A percentile compares a stretch with the other conserved stretches of the same genome.
Conservation (phyloP, 1,139 yeast species). For the Suhomyces choctaworum region DNA sequence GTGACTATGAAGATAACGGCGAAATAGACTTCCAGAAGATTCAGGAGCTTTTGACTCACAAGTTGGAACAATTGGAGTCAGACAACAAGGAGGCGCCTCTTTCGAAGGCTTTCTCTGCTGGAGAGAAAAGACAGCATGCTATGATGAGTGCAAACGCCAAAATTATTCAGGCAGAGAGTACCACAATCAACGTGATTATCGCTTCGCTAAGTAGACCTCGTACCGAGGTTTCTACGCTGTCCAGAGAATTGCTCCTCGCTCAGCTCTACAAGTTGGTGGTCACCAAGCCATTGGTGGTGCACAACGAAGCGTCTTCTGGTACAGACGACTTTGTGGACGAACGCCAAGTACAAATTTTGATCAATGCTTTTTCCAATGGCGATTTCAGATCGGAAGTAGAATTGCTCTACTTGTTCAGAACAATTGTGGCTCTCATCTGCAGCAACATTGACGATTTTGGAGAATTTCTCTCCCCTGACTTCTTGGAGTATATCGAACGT, state of each 20-base stretch:
- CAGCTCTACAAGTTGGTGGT: constrained; percentile 52
- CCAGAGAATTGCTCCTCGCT: constrained; percentile 53
- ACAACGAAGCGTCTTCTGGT: constrained; percentile 40
- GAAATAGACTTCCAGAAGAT: constrained; percentile 42
- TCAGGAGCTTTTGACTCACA: constrained; percentile 43
- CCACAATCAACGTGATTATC: constrained; percentile 45
- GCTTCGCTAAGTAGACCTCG: constrained; percentile 41
- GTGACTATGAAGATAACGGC: constrained; percentile 39
- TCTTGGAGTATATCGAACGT: constrained; percentile 35
- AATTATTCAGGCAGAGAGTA: constrained; percentile 37
- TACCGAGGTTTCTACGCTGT: constrained; percentile 46
- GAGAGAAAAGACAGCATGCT: constrained; percentile 31
- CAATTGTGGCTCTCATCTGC: constrained; percentile 43
- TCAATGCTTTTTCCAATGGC: constrained; percentile 31
- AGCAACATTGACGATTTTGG: constrained; percentile 57
- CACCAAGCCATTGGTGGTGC: constrained; percentile 41
- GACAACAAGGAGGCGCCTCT: constrained; percentile 17
- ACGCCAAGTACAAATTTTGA: constrained; percentile 35
- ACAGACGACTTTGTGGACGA: constrained; percentile 38
- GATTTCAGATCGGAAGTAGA: constrained; percentile 46
- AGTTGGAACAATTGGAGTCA: constrained; percentile 30
- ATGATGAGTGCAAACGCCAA: constrained; percentile 35
- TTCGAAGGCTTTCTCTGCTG: constrained; percentile 17
- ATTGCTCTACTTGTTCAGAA: constrained; percentile 43
- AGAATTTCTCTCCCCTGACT: constrained; percentile 41